Percentiles rank a stretch among this genome's conserved stretches.
Conservation (phyloP, 2,329 filamentous ascomycete genomes). For the Stemphylium beticola region DNA sequence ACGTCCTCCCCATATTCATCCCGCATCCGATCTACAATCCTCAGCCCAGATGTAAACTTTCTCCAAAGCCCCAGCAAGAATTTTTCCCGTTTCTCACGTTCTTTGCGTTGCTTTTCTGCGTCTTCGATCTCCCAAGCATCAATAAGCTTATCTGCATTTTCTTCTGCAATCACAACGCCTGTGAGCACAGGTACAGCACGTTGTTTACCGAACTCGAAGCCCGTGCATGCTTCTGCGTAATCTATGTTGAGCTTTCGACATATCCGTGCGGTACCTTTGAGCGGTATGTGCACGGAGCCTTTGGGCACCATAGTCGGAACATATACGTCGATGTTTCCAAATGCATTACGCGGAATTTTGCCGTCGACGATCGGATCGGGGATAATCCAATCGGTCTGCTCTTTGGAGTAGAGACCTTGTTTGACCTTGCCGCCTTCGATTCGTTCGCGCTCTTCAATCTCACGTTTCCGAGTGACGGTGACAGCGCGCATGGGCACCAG, state of each 20-base stretch:
- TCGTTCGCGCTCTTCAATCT: slow-evolving; percentile 84
- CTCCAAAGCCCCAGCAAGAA: slow-evolving; percentile 78
- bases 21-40: slow-evolving; percentile 65
- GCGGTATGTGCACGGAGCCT: slow-evolving; percentile 84
- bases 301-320: slow-evolving; percentile 89
- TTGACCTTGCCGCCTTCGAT: slow-evolving; percentile 80
- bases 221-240: slow-evolving; percentile 91
- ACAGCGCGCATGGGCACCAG: slow-evolving; percentile 89
- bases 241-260: slow-evolving; percentile 86
- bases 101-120: slow-evolving; percentile 74
- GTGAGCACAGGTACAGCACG: slow-evolving; percentile 92
- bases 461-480: slow-evolving; percentile 82
- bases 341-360: slow-evolving; percentile 89
- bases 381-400: slow-evolving; percentile 96
- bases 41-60: slow-evolving; percentile 83
- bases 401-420: slow-evolving; percentile 81
- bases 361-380: slow-evolving; percentile 84
- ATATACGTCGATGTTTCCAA: slow-evolving; percentile 96
- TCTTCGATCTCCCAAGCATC: slow-evolving; percentile 77
- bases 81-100: slow-evolving; percentile 82
- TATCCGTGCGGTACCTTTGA: slow-evolving; percentile 75
- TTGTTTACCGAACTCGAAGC: slow-evolving; percentile 94
- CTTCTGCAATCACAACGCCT: slow-evolving; percentile 85
- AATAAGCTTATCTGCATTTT: slow-evolving; percentile 75
- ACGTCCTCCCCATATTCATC: slow-evolving; percentile 42